phyloP scores from a whole-genome alignment of 1,284 basidiomycete genomes.

The Ustilago nuda region DNA sequence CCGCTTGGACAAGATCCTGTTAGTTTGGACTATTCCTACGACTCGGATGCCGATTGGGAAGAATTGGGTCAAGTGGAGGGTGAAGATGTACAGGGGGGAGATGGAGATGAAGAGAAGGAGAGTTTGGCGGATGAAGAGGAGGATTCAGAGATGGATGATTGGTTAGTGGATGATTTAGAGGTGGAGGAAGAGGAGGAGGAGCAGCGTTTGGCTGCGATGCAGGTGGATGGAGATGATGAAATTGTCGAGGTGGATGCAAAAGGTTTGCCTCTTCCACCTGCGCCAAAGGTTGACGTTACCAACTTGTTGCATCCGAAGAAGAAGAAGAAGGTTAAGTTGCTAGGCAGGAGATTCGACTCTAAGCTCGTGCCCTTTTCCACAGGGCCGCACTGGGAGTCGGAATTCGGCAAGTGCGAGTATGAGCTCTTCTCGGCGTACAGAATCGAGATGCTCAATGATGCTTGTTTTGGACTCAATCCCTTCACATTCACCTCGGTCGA shows the following conservation, averaged over 20 bases:
- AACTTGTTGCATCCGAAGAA: slow-evolving; percentile 57
- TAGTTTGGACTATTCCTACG: slow-evolving; percentile 65
- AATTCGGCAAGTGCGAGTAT: slow-evolving; percentile 49
- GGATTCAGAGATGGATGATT: slow-evolving; percentile 68
- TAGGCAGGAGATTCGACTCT: slow-evolving; percentile 63
- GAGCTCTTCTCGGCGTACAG: slow-evolving; percentile 59
- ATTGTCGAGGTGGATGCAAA: slow-evolving; percentile 50
- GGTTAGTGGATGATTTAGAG: slow-evolving; percentile 67
- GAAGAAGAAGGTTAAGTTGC: slow-evolving; percentile 64
- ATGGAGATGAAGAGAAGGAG: slow-evolving; percentile 54
- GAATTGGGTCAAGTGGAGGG: slow-evolving; percentile 64
- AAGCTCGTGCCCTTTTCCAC: slow-evolving; percentile 65
- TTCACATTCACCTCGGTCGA: slow-evolving; percentile 56
- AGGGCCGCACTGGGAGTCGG: slow-evolving; percentile 65
- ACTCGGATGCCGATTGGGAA: slow-evolving; percentile 68
- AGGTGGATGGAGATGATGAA: slow-evolving; percentile 43
- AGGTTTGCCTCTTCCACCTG: slow-evolving; percentile 29
- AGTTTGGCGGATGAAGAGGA: slow-evolving; percentile 47
- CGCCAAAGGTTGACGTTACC: slow-evolving; percentile 9
- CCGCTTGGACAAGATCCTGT: slow-evolving; percentile 67
- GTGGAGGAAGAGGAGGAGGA: slow-evolving; percentile 59
- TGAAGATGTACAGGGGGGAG: slow-evolving; percentile 60
- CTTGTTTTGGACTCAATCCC: slow-evolving; percentile 61
- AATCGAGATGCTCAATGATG: slow-evolving; percentile 64
- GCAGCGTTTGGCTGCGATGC: slow-evolving; percentile 16